Percentiles rank a stretch among this genome's conserved stretches.
Conservation (phyloP, 805 yeast species). For the Candida alai region DNA sequence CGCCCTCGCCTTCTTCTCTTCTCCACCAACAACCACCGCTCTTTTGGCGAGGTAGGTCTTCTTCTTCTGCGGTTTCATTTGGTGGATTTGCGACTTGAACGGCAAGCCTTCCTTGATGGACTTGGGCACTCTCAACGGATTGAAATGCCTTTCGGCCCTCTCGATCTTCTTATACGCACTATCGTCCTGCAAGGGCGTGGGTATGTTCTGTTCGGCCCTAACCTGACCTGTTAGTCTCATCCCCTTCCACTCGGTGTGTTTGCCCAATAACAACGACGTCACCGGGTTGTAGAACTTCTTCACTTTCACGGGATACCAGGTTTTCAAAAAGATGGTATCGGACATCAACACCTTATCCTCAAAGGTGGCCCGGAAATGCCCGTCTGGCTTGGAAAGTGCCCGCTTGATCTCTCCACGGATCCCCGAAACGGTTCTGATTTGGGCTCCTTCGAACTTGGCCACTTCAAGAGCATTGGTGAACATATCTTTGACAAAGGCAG, state of each 20-base stretch:
- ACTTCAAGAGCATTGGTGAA: slow-evolving; percentile 88
- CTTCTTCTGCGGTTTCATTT: slow-evolving; percentile 84
- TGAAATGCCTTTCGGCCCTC: slow-evolving; percentile 79
- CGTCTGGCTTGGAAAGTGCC: slow-evolving; percentile 91
- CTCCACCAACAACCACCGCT: slow-evolving; percentile 90
- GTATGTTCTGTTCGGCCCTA: slow-evolving; percentile 67
- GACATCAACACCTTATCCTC: slow-evolving; percentile 92
- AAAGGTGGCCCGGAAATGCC: slow-evolving; percentile 92
- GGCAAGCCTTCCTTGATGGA: slow-evolving; percentile 75
- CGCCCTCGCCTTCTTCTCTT: slow-evolving; percentile 89
- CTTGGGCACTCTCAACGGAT: slow-evolving; percentile 83
- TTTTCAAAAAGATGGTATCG: slow-evolving; percentile 83
- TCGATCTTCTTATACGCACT: slow-evolving; percentile 67
- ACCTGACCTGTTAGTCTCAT: slow-evolving; percentile 94
- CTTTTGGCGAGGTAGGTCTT: slow-evolving; percentile 79
- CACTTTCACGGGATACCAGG: slow-evolving; percentile 95
- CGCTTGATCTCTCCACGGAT: slow-evolving; percentile 96
- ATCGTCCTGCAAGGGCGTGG: slow-evolving; percentile 55
- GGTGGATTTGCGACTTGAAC: slow-evolving; percentile 84
- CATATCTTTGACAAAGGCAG: slow-evolving; percentile 98
- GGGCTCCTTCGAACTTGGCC: slow-evolving; percentile 97
- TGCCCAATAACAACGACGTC: slow-evolving; percentile 72
- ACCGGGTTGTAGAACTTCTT: slow-evolving; percentile 95
- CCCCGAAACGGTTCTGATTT: slow-evolving; percentile 94
- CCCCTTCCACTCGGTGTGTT: slow-evolving; percentile 91